Evolutionary conservation across 2,329 filamentous ascomycete genomes (phyloP), one percentile per base, ranked within the genome.

Genomic region (Alternaria arborescens): DNA sequence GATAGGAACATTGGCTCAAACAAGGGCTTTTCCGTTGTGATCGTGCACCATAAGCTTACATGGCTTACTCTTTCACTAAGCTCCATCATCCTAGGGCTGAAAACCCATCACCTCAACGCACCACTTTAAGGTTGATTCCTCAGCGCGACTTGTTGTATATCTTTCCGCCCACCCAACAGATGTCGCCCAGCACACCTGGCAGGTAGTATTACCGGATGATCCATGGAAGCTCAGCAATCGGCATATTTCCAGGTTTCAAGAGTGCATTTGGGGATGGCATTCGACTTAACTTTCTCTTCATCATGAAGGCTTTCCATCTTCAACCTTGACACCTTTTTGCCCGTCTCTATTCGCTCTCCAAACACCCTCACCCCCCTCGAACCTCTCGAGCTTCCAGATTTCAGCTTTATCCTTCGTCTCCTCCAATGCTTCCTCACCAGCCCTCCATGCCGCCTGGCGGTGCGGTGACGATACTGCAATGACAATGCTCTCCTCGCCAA

Each of bases 341-440:
- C 91, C 91, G 79, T 97, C 93, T 66, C 89, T 82, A 80, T 97
- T 97, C 62, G 91, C 92, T 80, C 93, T 89, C 94, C 94, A 97
- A 44, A 95, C 86, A 7, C 86, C 91, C 65, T 91, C 89, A 22
- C 88, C 90, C 1, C 86, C 90, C 46, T 86, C 88, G 82, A 97
- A 97, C 77, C 93, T 91, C 81, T 98, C 94, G 66, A 88, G 83
- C 81, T 97, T 97, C 94, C 94, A 97, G 42, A 99, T 89, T 82
- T 99, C 95, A n/a, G 92, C 92, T 67, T 85, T 88, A 56, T 86
- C 87, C 82, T 98, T 99, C 74, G 92, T 93, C 76, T 87, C 82
- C 81, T 98, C 94, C 60, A 98, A 81, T 34, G 93, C 91, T 80
- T 96, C 92, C 81, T 98, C 94, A 0, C 92, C 94, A 0, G 91